Base-by-base conservation (phyloP, 768 basidiomycete genomes). In the Mycena floridula region DNA sequence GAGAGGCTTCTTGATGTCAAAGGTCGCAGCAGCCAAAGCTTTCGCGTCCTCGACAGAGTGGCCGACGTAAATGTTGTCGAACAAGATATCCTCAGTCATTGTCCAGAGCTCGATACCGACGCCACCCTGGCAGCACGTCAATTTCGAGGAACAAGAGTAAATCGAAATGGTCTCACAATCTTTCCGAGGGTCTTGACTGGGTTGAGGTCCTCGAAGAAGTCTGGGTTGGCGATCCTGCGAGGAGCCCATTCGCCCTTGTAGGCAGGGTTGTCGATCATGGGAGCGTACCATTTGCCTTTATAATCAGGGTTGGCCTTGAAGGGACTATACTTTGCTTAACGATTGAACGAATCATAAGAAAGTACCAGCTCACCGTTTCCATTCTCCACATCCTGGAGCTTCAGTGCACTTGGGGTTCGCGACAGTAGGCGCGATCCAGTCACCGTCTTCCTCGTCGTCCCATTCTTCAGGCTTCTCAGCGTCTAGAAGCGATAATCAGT, bases 371-470 rank as follows among this genome's bases (percentile, higher is more conserved):
- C 61, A 88, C 82, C 79, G 79, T 60, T 82, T 83, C 95, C 95
- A 99, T 64, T 85, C 82, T 59, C 96, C 96, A 58, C 96, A 99
- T 23, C 96, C 96, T 56, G 92, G 79, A 49, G 81, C 94, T 45
- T 82, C 86, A 51, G 80, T 72, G 60, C 96, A 98, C 61, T 81
- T 86, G 50, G 95, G 89, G 77, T 99, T 99, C 47, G 76, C 66
- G 45, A 98, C 73, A 45, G 81, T 81, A 24, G 96, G 94, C 6
- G 94, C 77, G 52, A 98, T 79, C 93, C 93, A 99, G 60, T 98
- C 95, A 63, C 96, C 96, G 54, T 99, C 95, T 62, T 98, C 96
- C 60, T 97, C 96, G 55, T 97, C 95, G 57, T 96, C 93, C 96
- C 96, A 99, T 65, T 99, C 96, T 61, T 99, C 96, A 5, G 96